Conservation (phyloP, 2,329 filamentous ascomycete species). For the Ophiostoma perfectum region DNA sequence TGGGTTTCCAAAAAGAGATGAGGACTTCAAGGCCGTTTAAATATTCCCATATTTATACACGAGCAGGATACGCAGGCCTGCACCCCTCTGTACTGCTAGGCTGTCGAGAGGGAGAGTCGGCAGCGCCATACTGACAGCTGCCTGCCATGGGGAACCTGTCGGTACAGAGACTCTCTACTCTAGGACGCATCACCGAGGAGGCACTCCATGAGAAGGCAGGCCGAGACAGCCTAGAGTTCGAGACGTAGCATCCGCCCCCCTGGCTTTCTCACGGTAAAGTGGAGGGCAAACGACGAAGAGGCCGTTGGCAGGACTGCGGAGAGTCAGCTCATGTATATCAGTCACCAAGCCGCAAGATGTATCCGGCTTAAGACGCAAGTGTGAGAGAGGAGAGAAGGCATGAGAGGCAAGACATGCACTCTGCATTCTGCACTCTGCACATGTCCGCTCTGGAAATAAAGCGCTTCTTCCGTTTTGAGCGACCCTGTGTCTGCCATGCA, state of each 20-base stretch:
- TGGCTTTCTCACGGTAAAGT: background rate
- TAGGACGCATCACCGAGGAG: background rate
- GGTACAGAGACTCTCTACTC: background rate
- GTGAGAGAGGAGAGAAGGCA: background rate
- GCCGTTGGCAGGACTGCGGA: background rate
- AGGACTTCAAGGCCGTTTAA: background rate
- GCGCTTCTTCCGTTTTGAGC: background rate
- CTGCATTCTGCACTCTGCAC: background rate
- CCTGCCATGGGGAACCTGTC: background rate
- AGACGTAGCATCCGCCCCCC: slow-evolving; percentile 1
- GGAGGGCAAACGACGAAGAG: background rate
- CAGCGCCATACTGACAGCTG: background rate
- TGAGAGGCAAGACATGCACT: background rate
- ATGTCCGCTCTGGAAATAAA: background rate
- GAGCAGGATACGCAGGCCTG: background rate
- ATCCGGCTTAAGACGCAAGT: no score
- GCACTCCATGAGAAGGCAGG: background rate
- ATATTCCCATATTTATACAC: slow-evolving; percentile 1
- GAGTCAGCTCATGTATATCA: background rate
- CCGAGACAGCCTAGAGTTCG: background rate
- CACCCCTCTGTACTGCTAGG: background rate
- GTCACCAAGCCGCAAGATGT: background rate
- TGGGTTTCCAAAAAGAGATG: background rate
- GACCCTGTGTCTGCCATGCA: background rate
- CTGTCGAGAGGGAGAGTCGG: background rate